Evolutionary conservation across 805 yeast species (phyloP).

Genomic region (Pichia sporocuriosa): DNA sequence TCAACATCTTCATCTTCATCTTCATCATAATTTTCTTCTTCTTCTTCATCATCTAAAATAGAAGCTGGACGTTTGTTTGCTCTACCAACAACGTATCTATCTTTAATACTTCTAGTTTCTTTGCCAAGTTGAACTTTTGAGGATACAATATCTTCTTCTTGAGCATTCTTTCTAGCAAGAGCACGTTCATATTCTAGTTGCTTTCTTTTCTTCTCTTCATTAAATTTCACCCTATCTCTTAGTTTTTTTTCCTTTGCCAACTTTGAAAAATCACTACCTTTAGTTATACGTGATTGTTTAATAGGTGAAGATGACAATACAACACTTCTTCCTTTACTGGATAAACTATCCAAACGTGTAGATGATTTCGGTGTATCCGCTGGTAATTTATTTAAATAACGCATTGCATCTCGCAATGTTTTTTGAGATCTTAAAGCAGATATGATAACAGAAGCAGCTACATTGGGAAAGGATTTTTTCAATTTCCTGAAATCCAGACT

Average conservation of each 20-base stretch:
- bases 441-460: conserved; percentile 26
- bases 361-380: too few relatives aligned
- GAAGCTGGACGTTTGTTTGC: not conserved
- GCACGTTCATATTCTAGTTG: conserved; percentile 1
- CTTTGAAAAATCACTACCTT: too few relatives aligned
- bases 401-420: conserved; percentile 28
- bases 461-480: conserved; percentile 29
- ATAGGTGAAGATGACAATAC: conserved; percentile 12
- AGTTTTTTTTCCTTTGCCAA: not conserved
- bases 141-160: conserved; percentile 20
- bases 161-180: conserved; percentile 12
- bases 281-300: too few relatives aligned
- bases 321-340: conserved; percentile 7
- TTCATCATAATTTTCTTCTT: conserved; percentile 7
- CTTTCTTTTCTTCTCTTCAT: not conserved
- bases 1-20: conserved; percentile 5
- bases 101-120: conserved; percentile 17
- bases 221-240: conserved; percentile 8
- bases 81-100: conserved; percentile 17
- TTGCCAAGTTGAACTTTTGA: conserved; percentile 22
- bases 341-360: conserved; percentile 9
- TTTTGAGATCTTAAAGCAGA: conserved; percentile 27
- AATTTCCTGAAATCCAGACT: conserved; percentile 25
- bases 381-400: conserved; percentile 22
- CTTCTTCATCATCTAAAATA: conserved; percentile 9